Evolutionary conservation across 1,284 basidiomycete genomes (phyloP).

Genomic region (Ceratobasidium sp.): DNA sequence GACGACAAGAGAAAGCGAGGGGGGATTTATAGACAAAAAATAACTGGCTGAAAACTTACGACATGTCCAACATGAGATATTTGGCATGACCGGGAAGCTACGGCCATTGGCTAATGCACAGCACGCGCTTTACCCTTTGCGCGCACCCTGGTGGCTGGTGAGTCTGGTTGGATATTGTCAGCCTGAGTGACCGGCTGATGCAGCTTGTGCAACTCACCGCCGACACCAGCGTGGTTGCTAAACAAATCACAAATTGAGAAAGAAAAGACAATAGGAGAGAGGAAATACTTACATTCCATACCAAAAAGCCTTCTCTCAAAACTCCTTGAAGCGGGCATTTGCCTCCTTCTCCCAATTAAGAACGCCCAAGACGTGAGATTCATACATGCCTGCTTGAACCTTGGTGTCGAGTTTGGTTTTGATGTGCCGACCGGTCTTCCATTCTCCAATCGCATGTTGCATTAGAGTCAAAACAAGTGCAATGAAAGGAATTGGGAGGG

Average conservation of each 20-base stretch:
- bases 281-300: slow-evolving; percentile 15
- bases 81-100: too few relatives aligned
- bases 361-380: neutral
- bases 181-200: neutral
- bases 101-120: neutral
- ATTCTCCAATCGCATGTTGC: slow-evolving; percentile 26
- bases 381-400: neutral
- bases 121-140: slow-evolving; percentile 2
- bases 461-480: slow-evolving; percentile 8
- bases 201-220: neutral
- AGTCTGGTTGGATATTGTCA: slow-evolving; percentile 2
- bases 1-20: too few relatives aligned
- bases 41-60: too few relatives aligned
- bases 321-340: neutral
- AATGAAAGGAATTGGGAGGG: neutral
- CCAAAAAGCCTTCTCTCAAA: neutral
- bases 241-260: too few relatives aligned
- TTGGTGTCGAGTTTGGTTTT: neutral
- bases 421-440: neutral
- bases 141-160: neutral
- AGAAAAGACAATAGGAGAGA: neutral
- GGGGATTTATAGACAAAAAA: too few relatives aligned
- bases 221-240: neutral
- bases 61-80: too few relatives aligned
- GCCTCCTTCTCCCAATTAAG: neutral